Base-by-base conservation (phyloP, 805 yeast species). In the Candida vartiovaarae region DNA sequence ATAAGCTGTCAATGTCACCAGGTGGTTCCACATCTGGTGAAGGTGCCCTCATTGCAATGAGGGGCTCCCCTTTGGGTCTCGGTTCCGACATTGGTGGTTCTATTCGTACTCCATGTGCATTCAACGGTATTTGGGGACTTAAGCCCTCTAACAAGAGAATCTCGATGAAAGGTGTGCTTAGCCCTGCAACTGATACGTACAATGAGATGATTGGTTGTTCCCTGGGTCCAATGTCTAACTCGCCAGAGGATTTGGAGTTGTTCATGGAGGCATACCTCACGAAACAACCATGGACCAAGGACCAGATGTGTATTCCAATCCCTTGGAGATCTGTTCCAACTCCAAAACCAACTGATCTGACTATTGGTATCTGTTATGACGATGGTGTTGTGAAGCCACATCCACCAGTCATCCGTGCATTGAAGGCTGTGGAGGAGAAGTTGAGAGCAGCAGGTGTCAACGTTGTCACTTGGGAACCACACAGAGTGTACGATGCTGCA, bases 1-100 rank as follows among this genome's bases (percentile, higher is more conserved):
- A 66, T 61, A 81, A 82, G 51, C 66, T 79, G 33, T 62, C 70
- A 26, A 65, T 80, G 46, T 74, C 83, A 20, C 71, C 83, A 3
- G 87, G 88, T 49, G 88, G 88, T n/a, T 77, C 84, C 1, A 77
- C 84, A 4, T 82, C 84, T 34, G 88, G 88, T 47, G 88, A 81
- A 59, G 84, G 86, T 50, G 78, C 84, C 0, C 58, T 76, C 47
- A 74, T 79, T 41, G 77, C 75, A 3, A 70, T 76, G 58, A 74
- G 71, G 42, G 86, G 78, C 5, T 76, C 84, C 20, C 74, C 78
- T 1, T 50, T 82, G 36, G 90, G 84, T 20, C 66, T 78, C 36
- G 87, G 87, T 35, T 75, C 84, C 27, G 88, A 82, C 56, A 81
- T 82, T 49, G 88, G 88, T 46, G 88, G 88, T 1, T 75, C 82